Conservation (phyloP, 2,329 filamentous ascomycete species). For the Sarocladiaceae sp. region DNA sequence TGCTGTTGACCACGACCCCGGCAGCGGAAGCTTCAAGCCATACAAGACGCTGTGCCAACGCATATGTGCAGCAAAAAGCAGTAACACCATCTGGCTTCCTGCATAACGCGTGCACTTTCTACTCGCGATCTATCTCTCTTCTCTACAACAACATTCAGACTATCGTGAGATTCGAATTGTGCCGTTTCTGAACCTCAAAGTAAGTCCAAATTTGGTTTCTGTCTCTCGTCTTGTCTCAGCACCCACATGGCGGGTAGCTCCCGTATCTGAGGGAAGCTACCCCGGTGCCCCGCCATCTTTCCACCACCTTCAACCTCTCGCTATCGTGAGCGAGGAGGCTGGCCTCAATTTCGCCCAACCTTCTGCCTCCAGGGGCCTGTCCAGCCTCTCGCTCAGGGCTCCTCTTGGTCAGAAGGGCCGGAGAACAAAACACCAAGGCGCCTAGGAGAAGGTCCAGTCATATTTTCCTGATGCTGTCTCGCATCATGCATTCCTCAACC, state of each 20-base stretch:
- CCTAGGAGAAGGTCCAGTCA: slow-evolving; percentile 3
- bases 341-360: slow-evolving; percentile 7
- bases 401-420: neutral
- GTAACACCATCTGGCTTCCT: neutral
- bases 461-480: slow-evolving; percentile 4
- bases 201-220: slow-evolving; percentile 1
- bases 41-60: slow-evolving; percentile 3
- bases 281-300: slow-evolving; percentile 7
- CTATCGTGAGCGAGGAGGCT: slow-evolving; percentile 7
- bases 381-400: slow-evolving; percentile 7
- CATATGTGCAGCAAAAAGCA: slow-evolving; percentile 3
- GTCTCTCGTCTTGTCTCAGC: neutral
- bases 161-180: slow-evolving; percentile 4
- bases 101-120: slow-evolving; percentile 5
- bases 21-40: neutral
- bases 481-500: slow-evolving; percentile 11
- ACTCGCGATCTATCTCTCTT: neutral
- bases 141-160: slow-evolving; percentile 3
- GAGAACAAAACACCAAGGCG: slow-evolving; percentile 1
- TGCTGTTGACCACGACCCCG: neutral
- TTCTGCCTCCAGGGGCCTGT: slow-evolving; percentile 6
- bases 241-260: slow-evolving; percentile 4
- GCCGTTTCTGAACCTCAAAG: neutral
- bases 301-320: neutral
- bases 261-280: neutral